Evolutionary conservation across 1,284 basidiomycete genomes (phyloP).

Genomic region (Cryptococcus sp.): DNA sequence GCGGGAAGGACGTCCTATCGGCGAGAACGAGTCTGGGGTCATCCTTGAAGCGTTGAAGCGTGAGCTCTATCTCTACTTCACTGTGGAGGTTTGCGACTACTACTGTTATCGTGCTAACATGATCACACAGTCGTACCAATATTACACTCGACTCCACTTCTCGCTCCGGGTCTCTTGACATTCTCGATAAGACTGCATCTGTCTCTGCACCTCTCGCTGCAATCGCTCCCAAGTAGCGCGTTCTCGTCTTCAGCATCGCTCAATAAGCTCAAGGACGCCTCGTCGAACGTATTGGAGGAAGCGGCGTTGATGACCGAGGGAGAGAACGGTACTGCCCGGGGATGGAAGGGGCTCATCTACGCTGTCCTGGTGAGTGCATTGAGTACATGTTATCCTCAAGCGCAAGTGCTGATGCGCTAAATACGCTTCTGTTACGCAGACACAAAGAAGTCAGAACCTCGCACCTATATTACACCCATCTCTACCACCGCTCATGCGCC

Average conservation of each 20-base stretch:
- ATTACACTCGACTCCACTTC: slow-evolving; percentile 62
- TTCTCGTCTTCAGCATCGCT: slow-evolving; percentile 15
- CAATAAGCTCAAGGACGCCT: slow-evolving; percentile 14
- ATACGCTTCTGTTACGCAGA: slow-evolving; percentile 7
- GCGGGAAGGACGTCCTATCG: slow-evolving; percentile 59
- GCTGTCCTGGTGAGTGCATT: slow-evolving; percentile 23
- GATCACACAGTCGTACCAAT: slow-evolving; percentile 38
- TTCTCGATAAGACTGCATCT: slow-evolving; percentile 56
- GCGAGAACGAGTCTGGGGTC: slow-evolving; percentile 59
- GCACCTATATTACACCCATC: slow-evolving; percentile 40
- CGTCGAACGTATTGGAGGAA: slow-evolving; percentile 19
- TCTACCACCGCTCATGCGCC: slow-evolving; percentile 38
- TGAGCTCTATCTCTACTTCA: slow-evolving; percentile 45
- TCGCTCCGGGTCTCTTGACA: slow-evolving; percentile 70
- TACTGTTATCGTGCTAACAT: neutral
- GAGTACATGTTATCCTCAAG: neutral
- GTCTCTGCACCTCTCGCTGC: slow-evolving; percentile 32
- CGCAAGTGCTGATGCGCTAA: neutral
- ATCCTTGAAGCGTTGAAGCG: slow-evolving; percentile 66
- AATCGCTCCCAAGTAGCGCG: slow-evolving; percentile 11
- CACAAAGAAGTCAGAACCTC: slow-evolving; percentile 13
- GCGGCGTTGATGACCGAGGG: slow-evolving; percentile 27
- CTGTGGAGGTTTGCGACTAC: neutral
- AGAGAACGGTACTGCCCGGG: slow-evolving; percentile 29
- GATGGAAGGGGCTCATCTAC: slow-evolving; percentile 35